Base-by-base conservation (phyloP, 495 filamentous ascomycete genomes). In the Daldinia vernicosa region DNA sequence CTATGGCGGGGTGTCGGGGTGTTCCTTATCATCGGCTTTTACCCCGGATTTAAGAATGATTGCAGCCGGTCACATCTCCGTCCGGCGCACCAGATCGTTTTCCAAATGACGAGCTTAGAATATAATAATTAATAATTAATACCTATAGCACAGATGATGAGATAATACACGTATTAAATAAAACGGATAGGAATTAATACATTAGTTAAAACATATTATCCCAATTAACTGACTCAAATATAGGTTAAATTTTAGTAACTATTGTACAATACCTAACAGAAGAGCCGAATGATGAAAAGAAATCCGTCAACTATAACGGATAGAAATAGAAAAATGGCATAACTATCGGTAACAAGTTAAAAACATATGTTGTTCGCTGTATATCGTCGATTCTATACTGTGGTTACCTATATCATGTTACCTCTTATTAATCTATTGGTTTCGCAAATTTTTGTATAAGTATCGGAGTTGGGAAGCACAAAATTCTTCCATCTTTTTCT, bases 31-130 rank as follows among this genome's bases (percentile, higher is more conserved):
- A 30, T 72, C 75, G 75, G 75, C 66, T 67, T 72, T 76, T 76
- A 72, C 33, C 58, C 63, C 75, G 75, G 75, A 74, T 65, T 76
- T 76, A 75, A 85, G 60, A 52, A 53, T 14, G 32, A 47, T 47
- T 24, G 19, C 19, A 24, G 43, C 19, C 19, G 12, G 35, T 14
- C 12, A 37, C 54, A 33, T 24, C 40, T 56, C 19, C 30, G 28
- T 30, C 26, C 22, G 11, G 24, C 15, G 30, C 26, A 17, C 1
- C 12, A 28, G 1, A 47, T 19, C 4, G 11, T 24, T 22, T 47
- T 24, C 17, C 4, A 47, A 0, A 47, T 47, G 43, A 24, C 9
- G 24, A 24, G 24, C 43, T 47, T 4, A 8, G 9, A 47, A 47
- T 47, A 22, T 47, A 5, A 24, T 47, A 19, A 12, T 19, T 24